A percentile compares a stretch with the other conserved stretches of the same genome.
phyloP scores from a whole-genome alignment of 257 asterid species.

The Primulina eburnea region DNA sequence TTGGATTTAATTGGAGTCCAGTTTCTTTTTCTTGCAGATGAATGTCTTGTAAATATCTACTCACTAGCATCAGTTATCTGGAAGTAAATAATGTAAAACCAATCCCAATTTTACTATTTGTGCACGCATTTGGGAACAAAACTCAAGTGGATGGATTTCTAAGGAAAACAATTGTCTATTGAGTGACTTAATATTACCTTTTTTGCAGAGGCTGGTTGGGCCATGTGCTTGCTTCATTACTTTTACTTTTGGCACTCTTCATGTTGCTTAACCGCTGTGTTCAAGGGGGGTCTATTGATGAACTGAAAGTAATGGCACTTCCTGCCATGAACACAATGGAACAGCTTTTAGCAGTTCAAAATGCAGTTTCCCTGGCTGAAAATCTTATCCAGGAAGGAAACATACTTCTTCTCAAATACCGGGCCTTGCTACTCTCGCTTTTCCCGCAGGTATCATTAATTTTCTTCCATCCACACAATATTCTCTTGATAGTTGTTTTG shows the following conservation, averaged over 20 bases:
- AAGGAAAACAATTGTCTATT: slow-evolving; percentile 1
- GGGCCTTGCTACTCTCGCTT: slow-evolving; percentile 75
- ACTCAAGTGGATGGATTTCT: slow-evolving; percentile 12
- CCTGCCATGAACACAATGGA: slow-evolving; percentile 89
- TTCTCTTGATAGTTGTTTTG: slow-evolving; percentile 1
- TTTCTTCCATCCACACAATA: slow-evolving; percentile 4
- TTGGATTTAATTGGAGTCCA: too few relatives aligned
- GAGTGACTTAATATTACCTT: slow-evolving; percentile 12
- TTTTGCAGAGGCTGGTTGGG: slow-evolving; percentile 85
- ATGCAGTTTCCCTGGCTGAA: slow-evolving; percentile 82
- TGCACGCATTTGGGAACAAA: slow-evolving; percentile 15
- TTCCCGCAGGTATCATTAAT: slow-evolving; percentile 71
- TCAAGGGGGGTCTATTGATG: slow-evolving; percentile 61
- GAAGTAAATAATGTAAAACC: too few relatives aligned
- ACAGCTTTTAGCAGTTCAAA: slow-evolving; percentile 94
- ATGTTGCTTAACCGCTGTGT: slow-evolving; percentile 69
- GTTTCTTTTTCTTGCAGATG: too few relatives aligned
- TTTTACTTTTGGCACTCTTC: slow-evolving; percentile 57
- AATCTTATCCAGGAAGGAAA: slow-evolving; percentile 86
- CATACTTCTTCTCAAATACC: slow-evolving; percentile 66
- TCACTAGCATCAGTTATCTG: too few relatives aligned
- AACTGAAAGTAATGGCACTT: slow-evolving; percentile 73
- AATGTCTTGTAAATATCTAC: too few relatives aligned
- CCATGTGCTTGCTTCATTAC: slow-evolving; percentile 44
- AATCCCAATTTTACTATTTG: slow-evolving; percentile 9